A percentile compares a stretch with the other conserved stretches of the same genome.
phyloP scores from a whole-genome alignment of 192 early-diverging fungal genomes.

The Dispira simplex region DNA sequence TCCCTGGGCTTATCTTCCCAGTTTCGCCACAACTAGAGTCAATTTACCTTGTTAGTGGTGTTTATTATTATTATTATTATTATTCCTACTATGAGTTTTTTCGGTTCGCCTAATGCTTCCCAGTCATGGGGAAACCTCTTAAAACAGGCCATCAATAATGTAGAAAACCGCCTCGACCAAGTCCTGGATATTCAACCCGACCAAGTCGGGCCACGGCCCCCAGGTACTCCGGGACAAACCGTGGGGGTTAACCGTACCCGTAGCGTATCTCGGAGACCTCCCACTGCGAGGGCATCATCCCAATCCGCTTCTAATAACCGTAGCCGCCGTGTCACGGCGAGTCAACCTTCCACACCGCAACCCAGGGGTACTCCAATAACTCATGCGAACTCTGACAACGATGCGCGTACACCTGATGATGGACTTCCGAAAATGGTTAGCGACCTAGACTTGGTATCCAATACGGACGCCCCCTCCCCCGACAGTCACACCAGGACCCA shows the following conservation, averaged over 20 bases:
- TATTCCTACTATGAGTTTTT: slow-evolving; percentile 11
- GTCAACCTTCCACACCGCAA: slow-evolving; percentile 13
- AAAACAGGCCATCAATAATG: slow-evolving; percentile 54
- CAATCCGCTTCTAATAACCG: not conserved
- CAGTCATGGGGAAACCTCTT: slow-evolving; percentile 45
- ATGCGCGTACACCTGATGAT: no score
- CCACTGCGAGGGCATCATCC: not conserved
- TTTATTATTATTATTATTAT: not conserved
- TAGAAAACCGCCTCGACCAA: slow-evolving; percentile 61
- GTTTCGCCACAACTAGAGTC: not conserved
- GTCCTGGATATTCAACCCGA: slow-evolving; percentile 43
- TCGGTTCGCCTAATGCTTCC: not conserved
- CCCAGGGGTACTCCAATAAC: not conserved
- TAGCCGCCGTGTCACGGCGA: not conserved
- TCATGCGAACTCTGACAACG: no score
- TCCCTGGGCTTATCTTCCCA: not conserved
- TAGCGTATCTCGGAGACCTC: not conserved
- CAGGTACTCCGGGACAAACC: slow-evolving; percentile 11
- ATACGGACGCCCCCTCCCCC: slow-evolving; percentile 13
- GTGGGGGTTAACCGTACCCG: slow-evolving; percentile 3
- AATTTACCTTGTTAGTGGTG: not conserved
- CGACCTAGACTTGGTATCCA: slow-evolving; percentile 9
- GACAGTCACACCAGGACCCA: slow-evolving; percentile 2
- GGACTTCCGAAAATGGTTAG: not conserved
- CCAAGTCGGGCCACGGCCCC: slow-evolving; percentile 15